Conservation (phyloP, 2,329 filamentous ascomycete genomes). For the Mycosphaerella arachidis region DNA sequence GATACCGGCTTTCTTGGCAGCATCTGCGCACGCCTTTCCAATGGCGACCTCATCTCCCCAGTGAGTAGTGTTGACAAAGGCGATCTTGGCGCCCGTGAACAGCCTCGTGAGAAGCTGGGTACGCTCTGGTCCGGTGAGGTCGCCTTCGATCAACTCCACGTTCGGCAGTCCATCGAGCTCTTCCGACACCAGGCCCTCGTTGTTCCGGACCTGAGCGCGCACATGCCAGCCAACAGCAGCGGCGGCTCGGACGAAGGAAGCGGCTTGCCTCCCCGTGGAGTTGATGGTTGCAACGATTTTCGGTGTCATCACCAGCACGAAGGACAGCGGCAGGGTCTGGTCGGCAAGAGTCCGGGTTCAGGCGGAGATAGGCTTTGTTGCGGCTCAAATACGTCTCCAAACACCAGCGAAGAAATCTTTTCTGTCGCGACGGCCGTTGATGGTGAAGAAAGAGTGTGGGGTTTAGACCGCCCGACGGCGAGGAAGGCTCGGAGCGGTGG, state of each 20-base stretch:
- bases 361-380: background rate
- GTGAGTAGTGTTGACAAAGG: slow-evolving; percentile 97
- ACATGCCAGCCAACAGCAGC: slow-evolving; percentile 91
- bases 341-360: background rate
- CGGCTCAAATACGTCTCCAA: background rate
- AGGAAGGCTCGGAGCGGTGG: no score
- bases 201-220: slow-evolving; percentile 82
- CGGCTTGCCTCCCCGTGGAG: slow-evolving; percentile 89
- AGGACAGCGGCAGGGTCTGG: slow-evolving; percentile 22
- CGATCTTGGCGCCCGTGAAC: slow-evolving; percentile 78
- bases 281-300: slow-evolving; percentile 95
- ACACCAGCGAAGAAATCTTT: background rate
- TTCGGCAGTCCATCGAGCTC: slow-evolving; percentile 81
- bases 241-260: slow-evolving; percentile 89
- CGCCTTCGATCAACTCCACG: slow-evolving; percentile 66
- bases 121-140: slow-evolving; percentile 48
- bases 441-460: background rate
- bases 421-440: background rate
- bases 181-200: slow-evolving; percentile 79
- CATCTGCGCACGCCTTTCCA: slow-evolving; percentile 81
- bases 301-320: slow-evolving; percentile 25
- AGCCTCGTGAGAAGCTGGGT: slow-evolving; percentile 28
- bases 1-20: slow-evolving; percentile 76
- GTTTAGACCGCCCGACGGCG: no score
- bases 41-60: slow-evolving; percentile 93